Base-by-base conservation (phyloP, 2,329 filamentous ascomycete species). In the Stagonosporopsis cucurbitacearum region DNA sequence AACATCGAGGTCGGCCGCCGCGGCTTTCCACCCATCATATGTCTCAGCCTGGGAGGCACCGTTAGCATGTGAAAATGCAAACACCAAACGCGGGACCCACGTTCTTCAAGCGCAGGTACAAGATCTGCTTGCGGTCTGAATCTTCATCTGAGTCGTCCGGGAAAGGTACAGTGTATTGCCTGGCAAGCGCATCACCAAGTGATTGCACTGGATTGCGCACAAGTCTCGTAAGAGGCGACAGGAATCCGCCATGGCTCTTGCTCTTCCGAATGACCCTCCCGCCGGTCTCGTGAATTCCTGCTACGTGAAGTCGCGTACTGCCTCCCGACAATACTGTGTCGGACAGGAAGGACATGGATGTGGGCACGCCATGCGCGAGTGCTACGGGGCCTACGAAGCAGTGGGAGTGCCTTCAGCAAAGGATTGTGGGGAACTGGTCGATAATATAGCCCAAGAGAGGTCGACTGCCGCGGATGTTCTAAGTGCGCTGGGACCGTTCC, bases 1-100 rank as follows among this genome's bases (percentile, higher is more conserved):
- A 9, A 82, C 74, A 70, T 97, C 93, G 39, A 97, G 84, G 69
- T 93, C 88, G 39, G 81, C 82, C 2, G 93, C 93, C 9, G 90
- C 89, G 15, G 79, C 79, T 63, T 88, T 84, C 92, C 93, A 97
- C 70, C 92, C 86, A 45, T 82, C 78, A 64, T 87, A 83, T 1
- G 85, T 85, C 56, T 85, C 82, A 58, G 91, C 90, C 87, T 91
- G 25, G 45, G 44, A 30, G 33, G 3, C 54, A 20, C 45, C 17
- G 48, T 73, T 62, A 71, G 68, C 62, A 71, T 65, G 65, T 67
- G 67, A 70, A 52, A 56, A 43, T n/a, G 47, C 22, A 26, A 54
- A 47, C 30, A 56, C 62, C 47, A 62, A 60, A 61, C 42, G 52
- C 36, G 26, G 48, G 39, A 79, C 84, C 72, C 75, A 88, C 88